Evolutionary conservation across 2,329 filamentous ascomycete genomes (phyloP).

Genomic region (Claviceps digitariae): DNA sequence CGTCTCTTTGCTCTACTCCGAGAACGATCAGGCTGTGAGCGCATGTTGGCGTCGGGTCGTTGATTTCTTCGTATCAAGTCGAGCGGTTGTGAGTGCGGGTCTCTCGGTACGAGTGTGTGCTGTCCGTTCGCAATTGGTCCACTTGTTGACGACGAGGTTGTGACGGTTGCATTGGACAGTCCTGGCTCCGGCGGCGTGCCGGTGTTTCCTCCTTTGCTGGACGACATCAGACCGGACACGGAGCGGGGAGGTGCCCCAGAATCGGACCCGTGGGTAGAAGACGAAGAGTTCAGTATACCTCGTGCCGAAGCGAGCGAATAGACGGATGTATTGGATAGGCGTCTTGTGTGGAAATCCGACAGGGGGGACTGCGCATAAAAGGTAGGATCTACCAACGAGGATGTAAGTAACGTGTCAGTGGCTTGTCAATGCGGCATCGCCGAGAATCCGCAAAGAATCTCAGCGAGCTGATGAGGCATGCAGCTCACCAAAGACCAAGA

Average conservation of each 20-base stretch:
- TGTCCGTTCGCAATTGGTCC: conserved; percentile 24
- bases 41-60: conserved; percentile 23
- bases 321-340: conserved; percentile 59
- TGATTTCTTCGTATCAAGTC: conserved; percentile 34
- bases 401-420: conserved; percentile 13
- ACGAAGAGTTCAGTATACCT: conserved; percentile 32
- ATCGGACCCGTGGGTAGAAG: conserved; percentile 41
- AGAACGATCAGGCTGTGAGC: conserved; percentile 40
- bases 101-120: conserved; percentile 33
- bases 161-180: conserved; percentile 38
- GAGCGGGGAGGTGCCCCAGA: conserved; percentile 26
- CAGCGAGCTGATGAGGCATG: conserved; percentile 33
- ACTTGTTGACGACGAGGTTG: conserved; percentile 31
- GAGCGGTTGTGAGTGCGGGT: conserved; percentile 24
- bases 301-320: conserved; percentile 54
- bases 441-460: conserved; percentile 32
- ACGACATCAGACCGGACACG: conserved; percentile 32
- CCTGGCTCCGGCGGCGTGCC: conserved; percentile 34
- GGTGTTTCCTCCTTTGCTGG: conserved; percentile 26
- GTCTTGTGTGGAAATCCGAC: conserved; percentile 43
- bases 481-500: conserved; percentile 20
- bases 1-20: conserved; percentile 59
- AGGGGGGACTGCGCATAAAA: conserved; percentile 32
- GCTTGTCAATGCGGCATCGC: conserved; percentile 12
- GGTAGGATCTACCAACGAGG: conserved; percentile 34